A percentile compares a stretch with the other conserved stretches of the same genome.
Conservation (phyloP, 108 stramenopile species). For the Skeletonema menzelii region DNA sequence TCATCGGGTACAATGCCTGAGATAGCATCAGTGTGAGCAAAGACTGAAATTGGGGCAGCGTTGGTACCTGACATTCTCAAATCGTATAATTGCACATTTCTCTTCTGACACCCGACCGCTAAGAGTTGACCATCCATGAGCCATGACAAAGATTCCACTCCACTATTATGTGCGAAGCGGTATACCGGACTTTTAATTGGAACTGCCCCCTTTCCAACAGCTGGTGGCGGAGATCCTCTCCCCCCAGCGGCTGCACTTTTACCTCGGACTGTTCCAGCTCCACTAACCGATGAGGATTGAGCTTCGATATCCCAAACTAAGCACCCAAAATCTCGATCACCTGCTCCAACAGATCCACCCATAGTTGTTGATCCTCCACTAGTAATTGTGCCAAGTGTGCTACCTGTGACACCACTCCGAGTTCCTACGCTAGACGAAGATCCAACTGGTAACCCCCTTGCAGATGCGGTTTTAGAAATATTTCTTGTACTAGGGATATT, state of each 20-base stretch:
- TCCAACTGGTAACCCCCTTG: slow-evolving; percentile 4
- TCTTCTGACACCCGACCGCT: slow-evolving; percentile 63
- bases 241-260: slow-evolving; percentile 2
- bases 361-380: neutral
- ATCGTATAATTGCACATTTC: slow-evolving; percentile 67
- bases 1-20: slow-evolving; percentile 73
- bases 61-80: slow-evolving; percentile 61
- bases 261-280: slow-evolving; percentile 10
- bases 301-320: slow-evolving; percentile 68
- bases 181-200: slow-evolving; percentile 42
- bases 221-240: slow-evolving; percentile 3
- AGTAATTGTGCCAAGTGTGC: neutral
- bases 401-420: neutral
- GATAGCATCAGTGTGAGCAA: slow-evolving; percentile 70
- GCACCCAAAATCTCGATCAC: slow-evolving; percentile 77
- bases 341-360: slow-evolving; percentile 29
- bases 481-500: neutral
- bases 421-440: neutral
- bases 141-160: slow-evolving; percentile 76
- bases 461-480: slow-evolving; percentile 20
- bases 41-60: slow-evolving; percentile 59
- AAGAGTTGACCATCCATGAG: slow-evolving; percentile 61
- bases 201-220: slow-evolving; percentile 19
- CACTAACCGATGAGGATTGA: slow-evolving; percentile 18
- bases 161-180: slow-evolving; percentile 56